phyloP scores from a whole-genome alignment of 1,284 basidiomycete species.

The Nidula niveotomentosa region DNA sequence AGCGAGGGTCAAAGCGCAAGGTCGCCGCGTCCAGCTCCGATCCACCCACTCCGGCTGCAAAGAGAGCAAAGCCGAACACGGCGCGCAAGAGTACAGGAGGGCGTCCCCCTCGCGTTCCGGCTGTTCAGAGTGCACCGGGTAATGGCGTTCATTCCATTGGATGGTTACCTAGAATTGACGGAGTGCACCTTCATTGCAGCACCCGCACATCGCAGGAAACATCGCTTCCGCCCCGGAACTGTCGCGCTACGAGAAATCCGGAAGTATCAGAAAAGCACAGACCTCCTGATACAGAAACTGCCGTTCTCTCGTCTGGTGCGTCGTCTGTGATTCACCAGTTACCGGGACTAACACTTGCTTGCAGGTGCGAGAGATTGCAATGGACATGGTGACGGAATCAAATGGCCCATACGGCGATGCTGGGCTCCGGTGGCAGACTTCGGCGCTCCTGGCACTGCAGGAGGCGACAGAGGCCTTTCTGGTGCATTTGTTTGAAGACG shows the following conservation, averaged over 20 bases:
- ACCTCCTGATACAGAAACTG: slow-evolving; percentile 83
- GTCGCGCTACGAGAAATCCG: slow-evolving; percentile 90
- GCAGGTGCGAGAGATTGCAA: slow-evolving; percentile 90
- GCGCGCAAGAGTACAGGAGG: slow-evolving; percentile 80
- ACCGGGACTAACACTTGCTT: background rate
- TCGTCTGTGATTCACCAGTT: slow-evolving; percentile 11
- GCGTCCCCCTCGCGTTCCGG: slow-evolving; percentile 33
- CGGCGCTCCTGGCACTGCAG: slow-evolving; percentile 88
- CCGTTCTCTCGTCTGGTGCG: slow-evolving; percentile 91
- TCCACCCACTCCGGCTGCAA: slow-evolving; percentile 45
- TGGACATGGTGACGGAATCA: slow-evolving; percentile 81
- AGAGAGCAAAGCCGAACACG: slow-evolving; percentile 52
- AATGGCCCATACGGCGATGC: slow-evolving; percentile 52
- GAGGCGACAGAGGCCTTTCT: slow-evolving; percentile 95
- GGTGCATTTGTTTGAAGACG: slow-evolving; percentile 94
- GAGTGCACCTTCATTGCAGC: background rate
- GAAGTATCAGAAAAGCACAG: slow-evolving; percentile 92
- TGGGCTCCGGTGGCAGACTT: slow-evolving; percentile 88
- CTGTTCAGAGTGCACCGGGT: slow-evolving; percentile 8
- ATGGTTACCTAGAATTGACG: background rate
- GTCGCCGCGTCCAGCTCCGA: slow-evolving; percentile 36
- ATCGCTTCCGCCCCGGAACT: slow-evolving; percentile 83
- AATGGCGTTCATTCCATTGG: background rate
- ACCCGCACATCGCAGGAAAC: slow-evolving; percentile 36
- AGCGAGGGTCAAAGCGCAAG: slow-evolving; percentile 41